Evolutionary conservation across 2,329 filamentous ascomycete species (phyloP).

Genomic region (Lecanicillium sp.): DNA sequence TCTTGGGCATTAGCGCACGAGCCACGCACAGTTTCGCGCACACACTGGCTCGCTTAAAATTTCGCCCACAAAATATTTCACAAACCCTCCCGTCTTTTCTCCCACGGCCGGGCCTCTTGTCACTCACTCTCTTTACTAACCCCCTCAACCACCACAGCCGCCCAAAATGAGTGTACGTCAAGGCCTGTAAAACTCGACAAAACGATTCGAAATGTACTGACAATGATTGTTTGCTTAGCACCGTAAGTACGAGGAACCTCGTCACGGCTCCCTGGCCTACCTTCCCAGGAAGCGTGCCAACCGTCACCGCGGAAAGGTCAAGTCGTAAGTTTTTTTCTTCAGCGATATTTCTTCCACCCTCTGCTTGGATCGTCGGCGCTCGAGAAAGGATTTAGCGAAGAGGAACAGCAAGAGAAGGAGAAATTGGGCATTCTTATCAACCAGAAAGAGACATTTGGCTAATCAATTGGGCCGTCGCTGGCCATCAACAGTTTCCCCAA

Average conservation of each 20-base stretch:
- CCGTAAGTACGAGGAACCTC: constrained; percentile 70
- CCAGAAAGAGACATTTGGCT: constrained; percentile 17
- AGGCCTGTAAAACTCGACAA: constrained; percentile 25
- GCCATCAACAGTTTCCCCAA: constrained; percentile 76
- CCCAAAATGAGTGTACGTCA: constrained; percentile 33
- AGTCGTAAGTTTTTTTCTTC: constrained; percentile 68
- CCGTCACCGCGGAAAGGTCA: constrained; percentile 94
- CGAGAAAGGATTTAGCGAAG: neutral
- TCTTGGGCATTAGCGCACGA: constrained; percentile 13
- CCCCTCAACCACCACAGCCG: constrained; percentile 25
- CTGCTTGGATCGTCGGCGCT: no score
- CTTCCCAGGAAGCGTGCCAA: constrained; percentile 86
- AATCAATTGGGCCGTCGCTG: constrained; percentile 14
- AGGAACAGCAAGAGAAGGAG: neutral
- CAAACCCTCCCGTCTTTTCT: constrained; percentile 12
- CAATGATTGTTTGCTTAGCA: constrained; percentile 26
- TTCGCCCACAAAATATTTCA: constrained; percentile 27
- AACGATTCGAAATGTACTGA: no score
- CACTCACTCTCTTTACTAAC: constrained; percentile 21
- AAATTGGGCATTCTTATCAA: constrained; percentile 9
- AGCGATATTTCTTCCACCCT: no score
- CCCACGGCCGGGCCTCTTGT: constrained; percentile 4
- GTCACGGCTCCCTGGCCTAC: constrained; percentile 89
- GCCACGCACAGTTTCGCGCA: constrained; percentile 13
- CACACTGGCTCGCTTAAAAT: constrained; percentile 28